phyloP scores from a whole-genome alignment of 768 basidiomycete species.

The Leccinellum luteum region DNA sequence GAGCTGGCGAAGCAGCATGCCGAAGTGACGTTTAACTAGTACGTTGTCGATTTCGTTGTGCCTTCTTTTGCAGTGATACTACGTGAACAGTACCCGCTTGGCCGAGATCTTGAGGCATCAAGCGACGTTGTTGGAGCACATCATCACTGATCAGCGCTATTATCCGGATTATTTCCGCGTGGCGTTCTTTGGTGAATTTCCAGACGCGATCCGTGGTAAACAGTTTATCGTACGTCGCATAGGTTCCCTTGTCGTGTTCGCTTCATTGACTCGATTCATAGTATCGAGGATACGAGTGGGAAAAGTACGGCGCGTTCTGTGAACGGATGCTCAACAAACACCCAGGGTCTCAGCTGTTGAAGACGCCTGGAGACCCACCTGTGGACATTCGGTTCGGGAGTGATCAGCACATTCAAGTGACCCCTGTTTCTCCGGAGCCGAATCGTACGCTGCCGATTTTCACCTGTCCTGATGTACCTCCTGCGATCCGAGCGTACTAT shows the following conservation, averaged over 20 bases:
- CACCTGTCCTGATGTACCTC: slow-evolving; percentile 78
- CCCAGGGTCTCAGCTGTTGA: slow-evolving; percentile 78
- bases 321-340: slow-evolving; percentile 92
- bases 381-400: slow-evolving; percentile 76
- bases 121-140: slow-evolving; percentile 84
- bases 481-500: slow-evolving; percentile 80
- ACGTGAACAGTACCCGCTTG: slow-evolving; percentile 59
- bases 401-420: slow-evolving; percentile 88
- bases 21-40: slow-evolving; percentile 91
- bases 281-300: slow-evolving; percentile 96
- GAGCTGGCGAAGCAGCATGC: slow-evolving; percentile 88
- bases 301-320: slow-evolving; percentile 86
- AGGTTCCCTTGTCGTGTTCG: not conserved
- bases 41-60: slow-evolving; percentile 26
- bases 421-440: slow-evolving; percentile 81
- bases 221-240: slow-evolving; percentile 75
- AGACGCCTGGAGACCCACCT: slow-evolving; percentile 69
- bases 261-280: slow-evolving; percentile 25
- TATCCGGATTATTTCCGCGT: slow-evolving; percentile 94
- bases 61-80: not conserved
- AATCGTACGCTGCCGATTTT: slow-evolving; percentile 76
- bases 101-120: slow-evolving; percentile 86
- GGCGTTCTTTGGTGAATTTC: slow-evolving; percentile 91
- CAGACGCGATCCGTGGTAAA: slow-evolving; percentile 78
- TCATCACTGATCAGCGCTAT: slow-evolving; percentile 77